phyloP scores from a whole-genome alignment of 1,284 basidiomycete genomes.

The Sanguinoderma infundibulare region DNA sequence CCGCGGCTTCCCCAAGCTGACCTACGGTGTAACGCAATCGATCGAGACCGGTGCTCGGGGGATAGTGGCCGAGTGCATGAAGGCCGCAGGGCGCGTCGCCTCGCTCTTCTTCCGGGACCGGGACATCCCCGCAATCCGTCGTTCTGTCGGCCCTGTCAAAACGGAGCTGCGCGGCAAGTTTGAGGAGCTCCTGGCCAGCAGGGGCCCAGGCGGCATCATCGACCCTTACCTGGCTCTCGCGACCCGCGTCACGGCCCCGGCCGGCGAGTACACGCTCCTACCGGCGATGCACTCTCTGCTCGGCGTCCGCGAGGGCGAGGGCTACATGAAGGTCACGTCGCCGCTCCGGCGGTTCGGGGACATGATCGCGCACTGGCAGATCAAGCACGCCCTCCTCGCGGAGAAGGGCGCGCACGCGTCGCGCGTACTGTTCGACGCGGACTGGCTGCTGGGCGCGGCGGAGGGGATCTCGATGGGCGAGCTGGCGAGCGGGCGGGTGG shows the following conservation, averaged over 20 bases:
- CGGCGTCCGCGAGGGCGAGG: slow-evolving; percentile 71
- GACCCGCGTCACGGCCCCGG: slow-evolving; percentile 39
- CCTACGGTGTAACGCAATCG: slow-evolving; percentile 45
- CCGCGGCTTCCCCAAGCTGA: slow-evolving; percentile 61
- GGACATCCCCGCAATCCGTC: slow-evolving; percentile 70
- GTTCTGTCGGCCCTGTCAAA: slow-evolving; percentile 43
- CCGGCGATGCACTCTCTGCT: slow-evolving; percentile 74
- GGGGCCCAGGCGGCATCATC: slow-evolving; percentile 49
- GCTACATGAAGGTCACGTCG: slow-evolving; percentile 86
- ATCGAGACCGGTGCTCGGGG: slow-evolving; percentile 48
- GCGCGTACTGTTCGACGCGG: slow-evolving; percentile 43
- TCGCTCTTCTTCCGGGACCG: slow-evolving; percentile 74
- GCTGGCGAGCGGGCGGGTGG: slow-evolving; percentile 34
- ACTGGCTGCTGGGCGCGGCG: slow-evolving; percentile 42
- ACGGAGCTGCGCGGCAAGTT: slow-evolving; percentile 29
- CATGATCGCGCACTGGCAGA: slow-evolving; percentile 91
- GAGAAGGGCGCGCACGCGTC: slow-evolving; percentile 27
- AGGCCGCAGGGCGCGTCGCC: slow-evolving; percentile 78
- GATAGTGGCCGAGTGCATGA: slow-evolving; percentile 86
- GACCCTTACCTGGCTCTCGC: slow-evolving; percentile 38
- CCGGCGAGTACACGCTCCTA: slow-evolving; percentile 51
- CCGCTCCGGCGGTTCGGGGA: slow-evolving; percentile 90
- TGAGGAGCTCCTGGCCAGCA: slow-evolving; percentile 34
- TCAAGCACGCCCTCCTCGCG: slow-evolving; percentile 78
- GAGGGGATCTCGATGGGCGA: slow-evolving; percentile 32